Evolutionary conservation across 164 flowering plant genomes (phyloP).

Genomic region (Macadamia integrifolia): DNA sequence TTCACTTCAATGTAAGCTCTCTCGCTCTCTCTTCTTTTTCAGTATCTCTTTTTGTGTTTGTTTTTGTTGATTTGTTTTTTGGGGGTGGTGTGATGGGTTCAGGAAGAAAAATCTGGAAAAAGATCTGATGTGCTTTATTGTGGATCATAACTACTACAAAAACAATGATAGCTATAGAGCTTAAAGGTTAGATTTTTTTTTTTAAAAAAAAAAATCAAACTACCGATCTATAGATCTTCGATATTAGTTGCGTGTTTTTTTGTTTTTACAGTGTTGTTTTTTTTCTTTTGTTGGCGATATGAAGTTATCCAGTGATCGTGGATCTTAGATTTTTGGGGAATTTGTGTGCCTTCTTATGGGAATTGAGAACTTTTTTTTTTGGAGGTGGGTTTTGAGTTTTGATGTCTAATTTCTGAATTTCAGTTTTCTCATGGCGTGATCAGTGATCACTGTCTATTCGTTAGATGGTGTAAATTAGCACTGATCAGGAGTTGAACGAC

Average conservation of each 20-base stretch:
- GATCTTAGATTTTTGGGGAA: background rate
- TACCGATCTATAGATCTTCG: background rate
- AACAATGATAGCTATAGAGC: constrained; percentile 31
- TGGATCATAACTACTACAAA: constrained; percentile 21
- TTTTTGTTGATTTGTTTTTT: background rate
- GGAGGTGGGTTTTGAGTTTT: background rate
- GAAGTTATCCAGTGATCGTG: background rate
- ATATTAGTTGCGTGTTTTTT: background rate
- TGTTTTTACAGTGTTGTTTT: background rate
- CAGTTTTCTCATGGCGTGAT: background rate
- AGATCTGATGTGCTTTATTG: constrained; percentile 36
- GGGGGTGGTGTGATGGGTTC: background rate
- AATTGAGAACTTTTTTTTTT: background rate
- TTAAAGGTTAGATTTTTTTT: constrained; percentile 21
- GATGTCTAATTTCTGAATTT: background rate
- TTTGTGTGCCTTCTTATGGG: background rate
- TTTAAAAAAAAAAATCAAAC: background rate
- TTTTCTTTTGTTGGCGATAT: background rate
- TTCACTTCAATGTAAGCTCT: background rate
- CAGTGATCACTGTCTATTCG: constrained; percentile 2
- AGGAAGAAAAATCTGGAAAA: constrained; percentile 14
- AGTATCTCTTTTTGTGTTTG: background rate
- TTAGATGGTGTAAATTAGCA: background rate
- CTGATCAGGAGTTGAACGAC: background rate
- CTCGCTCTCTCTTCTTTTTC: background rate